Percentiles rank a stretch among this genome's conserved stretches.
These are phyloP conservation scores for Didymella pomorum DNA, from an alignment of 2,329 filamentous ascomycete species.

Conservation along the genomic window DNA sequence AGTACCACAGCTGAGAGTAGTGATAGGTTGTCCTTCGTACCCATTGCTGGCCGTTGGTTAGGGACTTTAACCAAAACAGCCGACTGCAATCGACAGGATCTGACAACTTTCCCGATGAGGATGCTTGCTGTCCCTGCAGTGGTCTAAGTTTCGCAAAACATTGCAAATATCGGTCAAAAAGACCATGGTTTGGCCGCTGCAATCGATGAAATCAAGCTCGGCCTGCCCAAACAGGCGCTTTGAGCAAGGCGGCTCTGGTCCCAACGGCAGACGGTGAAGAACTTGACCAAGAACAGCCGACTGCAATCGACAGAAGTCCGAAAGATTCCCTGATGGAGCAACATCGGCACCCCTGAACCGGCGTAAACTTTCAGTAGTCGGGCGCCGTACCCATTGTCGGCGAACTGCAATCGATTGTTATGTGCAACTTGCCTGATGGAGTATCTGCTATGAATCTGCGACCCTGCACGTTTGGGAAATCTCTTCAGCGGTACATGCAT, in stretches of 20 bases:
- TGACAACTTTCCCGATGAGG: background rate
- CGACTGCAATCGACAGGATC: background rate
- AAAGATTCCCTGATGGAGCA: background rate
- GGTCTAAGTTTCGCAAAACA: background rate
- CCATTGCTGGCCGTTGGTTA: background rate
- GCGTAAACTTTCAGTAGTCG: conserved; percentile 2
- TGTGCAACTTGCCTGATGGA: background rate
- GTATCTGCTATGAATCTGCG: background rate
- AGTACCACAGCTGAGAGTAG: background rate
- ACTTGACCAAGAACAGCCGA: conserved; percentile 5
- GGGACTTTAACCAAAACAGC: background rate
- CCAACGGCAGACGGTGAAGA: background rate
- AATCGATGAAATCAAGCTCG: background rate
- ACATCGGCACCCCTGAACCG: background rate
- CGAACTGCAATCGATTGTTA: background rate
- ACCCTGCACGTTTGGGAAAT: background rate
- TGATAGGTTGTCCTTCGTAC: background rate
- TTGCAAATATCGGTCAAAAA: background rate
- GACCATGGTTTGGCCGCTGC: background rate
- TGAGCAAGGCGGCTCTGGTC: background rate
- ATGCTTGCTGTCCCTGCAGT: background rate
- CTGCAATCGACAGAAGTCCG: background rate
- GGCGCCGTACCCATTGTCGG: conserved; percentile 2
- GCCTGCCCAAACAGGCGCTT: background rate
- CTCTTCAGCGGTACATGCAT: background rate